Evolutionary conservation across 139 green algal genomes (phyloP).

Genomic region (Marvania coccoides): DNA sequence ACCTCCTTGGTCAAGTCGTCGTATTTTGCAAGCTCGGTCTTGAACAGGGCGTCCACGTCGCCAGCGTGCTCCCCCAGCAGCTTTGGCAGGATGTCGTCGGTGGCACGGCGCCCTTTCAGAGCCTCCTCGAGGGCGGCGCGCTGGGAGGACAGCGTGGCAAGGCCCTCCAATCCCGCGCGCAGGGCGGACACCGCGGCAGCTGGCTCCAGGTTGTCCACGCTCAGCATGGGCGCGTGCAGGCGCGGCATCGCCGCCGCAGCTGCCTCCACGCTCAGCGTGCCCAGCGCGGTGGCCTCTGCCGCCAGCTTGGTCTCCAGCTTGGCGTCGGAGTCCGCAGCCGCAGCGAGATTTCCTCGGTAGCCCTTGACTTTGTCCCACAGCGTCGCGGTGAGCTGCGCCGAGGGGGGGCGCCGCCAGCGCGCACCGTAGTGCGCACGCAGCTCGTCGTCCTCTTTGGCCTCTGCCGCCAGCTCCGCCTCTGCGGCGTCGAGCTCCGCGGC

Average conservation of each 20-base stretch:
- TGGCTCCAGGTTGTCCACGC: slow-evolving; percentile 56
- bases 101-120: slow-evolving; percentile 71
- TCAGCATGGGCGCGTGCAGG: slow-evolving; percentile 56
- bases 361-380: slow-evolving; percentile 61
- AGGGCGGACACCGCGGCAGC: slow-evolving; percentile 54
- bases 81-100: slow-evolving; percentile 85
- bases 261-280: slow-evolving; percentile 35
- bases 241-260: slow-evolving; percentile 55
- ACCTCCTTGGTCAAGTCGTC: slow-evolving; percentile 47
- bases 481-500: slow-evolving; percentile 41
- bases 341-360: slow-evolving; percentile 54
- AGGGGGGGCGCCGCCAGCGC: slow-evolving; percentile 42
- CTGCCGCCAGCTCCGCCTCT: slow-evolving; percentile 55
- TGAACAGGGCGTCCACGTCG: slow-evolving; percentile 58
- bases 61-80: slow-evolving; percentile 57
- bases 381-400: slow-evolving; percentile 47
- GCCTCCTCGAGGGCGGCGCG: slow-evolving; percentile 77
- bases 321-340: slow-evolving; percentile 60
- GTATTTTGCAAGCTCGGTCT: slow-evolving; percentile 81
- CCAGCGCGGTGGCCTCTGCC: slow-evolving; percentile 39
- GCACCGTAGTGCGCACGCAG: slow-evolving; percentile 45
- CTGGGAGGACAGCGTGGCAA: slow-evolving; percentile 43
- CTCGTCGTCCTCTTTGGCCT: slow-evolving; percentile 47
- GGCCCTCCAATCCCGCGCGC: slow-evolving; percentile 49
- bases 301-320: slow-evolving; percentile 44